A percentile compares a stretch with the other conserved stretches of the same genome.
Evolutionary conservation across 805 yeast genomes (phyloP).

Genomic region (Candida yuanshanica): DNA sequence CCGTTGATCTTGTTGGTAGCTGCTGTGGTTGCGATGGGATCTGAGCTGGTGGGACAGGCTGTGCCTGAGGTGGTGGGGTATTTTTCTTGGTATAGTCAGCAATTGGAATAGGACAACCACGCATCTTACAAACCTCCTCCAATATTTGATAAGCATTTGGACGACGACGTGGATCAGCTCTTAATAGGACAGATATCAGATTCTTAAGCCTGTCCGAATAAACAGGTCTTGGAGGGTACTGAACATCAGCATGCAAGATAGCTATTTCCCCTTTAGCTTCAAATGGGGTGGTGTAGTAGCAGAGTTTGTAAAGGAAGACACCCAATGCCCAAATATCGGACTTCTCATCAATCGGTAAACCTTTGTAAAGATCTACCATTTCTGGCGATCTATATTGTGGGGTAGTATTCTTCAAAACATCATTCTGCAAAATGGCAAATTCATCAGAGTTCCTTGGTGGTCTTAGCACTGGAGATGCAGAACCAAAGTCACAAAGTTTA

Average conservation of each 20-base stretch:
- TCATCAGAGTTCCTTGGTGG: conserved; percentile 62
- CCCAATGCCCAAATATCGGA: conserved; percentile 87
- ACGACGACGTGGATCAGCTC: conserved; percentile 62
- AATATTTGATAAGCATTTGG: conserved; percentile 70
- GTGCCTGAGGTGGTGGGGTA: conserved; percentile 1
- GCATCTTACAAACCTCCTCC: conserved; percentile 61
- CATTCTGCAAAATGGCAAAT: conserved; percentile 53
- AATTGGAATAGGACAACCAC: conserved; percentile 41
- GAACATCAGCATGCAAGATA: conserved; percentile 50
- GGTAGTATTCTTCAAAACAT: conserved; percentile 72
- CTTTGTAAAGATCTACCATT: conserved; percentile 67
- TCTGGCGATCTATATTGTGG: conserved; percentile 85
- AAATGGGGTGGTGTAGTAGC: conserved; percentile 81
- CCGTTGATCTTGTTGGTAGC: conserved; percentile 5
- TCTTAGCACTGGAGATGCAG: conserved; percentile 59
- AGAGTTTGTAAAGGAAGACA: conserved; percentile 66
- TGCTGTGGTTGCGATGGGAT: conserved; percentile 2
- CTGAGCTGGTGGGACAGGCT: neutral
- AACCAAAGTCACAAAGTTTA: conserved; percentile 80
- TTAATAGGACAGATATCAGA: conserved; percentile 53
- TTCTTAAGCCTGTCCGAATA: conserved; percentile 61
- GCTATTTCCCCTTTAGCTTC: conserved; percentile 61
- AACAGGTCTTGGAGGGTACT: conserved; percentile 48
- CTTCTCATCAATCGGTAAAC: conserved; percentile 73
- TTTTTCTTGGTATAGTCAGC: conserved; percentile 31